phyloP scores from a whole-genome alignment of 345 rosid species.

The Populus pruinosa region DNA sequence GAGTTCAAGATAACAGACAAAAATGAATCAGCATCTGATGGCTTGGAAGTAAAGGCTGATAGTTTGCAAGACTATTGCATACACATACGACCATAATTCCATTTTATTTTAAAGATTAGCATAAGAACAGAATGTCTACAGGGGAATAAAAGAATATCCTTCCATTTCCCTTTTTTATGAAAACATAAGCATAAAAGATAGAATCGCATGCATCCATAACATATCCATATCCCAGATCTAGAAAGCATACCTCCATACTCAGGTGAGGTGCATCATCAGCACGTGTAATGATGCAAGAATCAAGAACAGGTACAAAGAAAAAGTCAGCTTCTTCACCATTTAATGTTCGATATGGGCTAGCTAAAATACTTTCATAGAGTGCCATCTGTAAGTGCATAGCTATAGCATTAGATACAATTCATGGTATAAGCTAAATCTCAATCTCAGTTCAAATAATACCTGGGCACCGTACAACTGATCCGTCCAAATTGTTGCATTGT shows the following conservation, averaged over 20 bases:
- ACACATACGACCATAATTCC: background rate
- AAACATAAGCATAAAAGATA: background rate
- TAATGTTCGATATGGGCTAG: constrained; percentile 74
- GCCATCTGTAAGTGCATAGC: constrained; percentile 61
- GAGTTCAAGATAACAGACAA: background rate
- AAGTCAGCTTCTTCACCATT: constrained; percentile 95
- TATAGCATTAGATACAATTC: constrained; percentile 4
- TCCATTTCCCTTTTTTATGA: background rate
- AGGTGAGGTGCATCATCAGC: constrained; percentile 94
- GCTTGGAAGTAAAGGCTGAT: background rate
- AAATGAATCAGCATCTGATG: background rate
- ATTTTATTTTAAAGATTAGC: too few species aligned
- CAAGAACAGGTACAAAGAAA: constrained; percentile 98
- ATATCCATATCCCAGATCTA: background rate
- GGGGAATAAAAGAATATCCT: background rate
- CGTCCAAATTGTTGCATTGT: constrained; percentile 82
- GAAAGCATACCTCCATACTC: constrained; percentile 54
- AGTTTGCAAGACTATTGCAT: background rate
- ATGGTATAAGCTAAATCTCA: constrained; percentile 5
- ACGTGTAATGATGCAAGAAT: constrained; percentile 88
- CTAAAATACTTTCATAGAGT: constrained; percentile 82
- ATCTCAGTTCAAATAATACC: constrained; percentile 41
- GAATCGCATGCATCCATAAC: background rate
- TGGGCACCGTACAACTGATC: constrained; percentile 89
- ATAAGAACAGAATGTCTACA: too few species aligned